Conservation (phyloP, 257 asterid species). For the Solanum etuberosum region DNA sequence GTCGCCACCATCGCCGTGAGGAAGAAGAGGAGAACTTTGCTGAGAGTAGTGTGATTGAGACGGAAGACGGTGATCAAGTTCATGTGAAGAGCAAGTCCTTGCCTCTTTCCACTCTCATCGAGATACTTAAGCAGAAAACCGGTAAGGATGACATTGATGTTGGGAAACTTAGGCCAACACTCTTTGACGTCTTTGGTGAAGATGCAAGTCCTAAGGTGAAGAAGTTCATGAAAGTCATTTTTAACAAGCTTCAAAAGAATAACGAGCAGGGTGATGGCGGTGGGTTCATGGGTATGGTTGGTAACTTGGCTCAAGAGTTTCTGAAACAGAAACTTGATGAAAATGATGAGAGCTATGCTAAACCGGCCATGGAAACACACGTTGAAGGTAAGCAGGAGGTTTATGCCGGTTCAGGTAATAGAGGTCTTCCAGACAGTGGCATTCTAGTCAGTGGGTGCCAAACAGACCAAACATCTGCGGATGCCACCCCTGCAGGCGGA, state of each 20-base stretch:
- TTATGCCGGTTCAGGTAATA: constrained; percentile 51
- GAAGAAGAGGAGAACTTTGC: constrained; percentile 16
- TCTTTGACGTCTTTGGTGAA: constrained; percentile 76
- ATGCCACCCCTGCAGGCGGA: constrained; percentile 63
- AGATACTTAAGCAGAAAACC: constrained; percentile 76
- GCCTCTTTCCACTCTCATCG: constrained; percentile 74
- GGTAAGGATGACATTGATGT: constrained; percentile 91
- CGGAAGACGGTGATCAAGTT: constrained; percentile 12
- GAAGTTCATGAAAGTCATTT: constrained; percentile 84
- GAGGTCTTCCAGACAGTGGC: constrained; percentile 55
- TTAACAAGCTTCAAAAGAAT: constrained; percentile 41
- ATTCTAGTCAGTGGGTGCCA: constrained; percentile 89
- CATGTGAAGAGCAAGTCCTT: constrained; percentile 52
- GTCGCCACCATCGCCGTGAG: constrained; percentile 22
- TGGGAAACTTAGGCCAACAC: constrained; percentile 83
- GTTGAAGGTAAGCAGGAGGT: constrained; percentile 63
- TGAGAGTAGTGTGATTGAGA: constrained; percentile 5
- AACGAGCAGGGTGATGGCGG: constrained; percentile 25
- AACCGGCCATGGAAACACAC: constrained; percentile 63
- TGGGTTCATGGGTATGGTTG: constrained; percentile 71
- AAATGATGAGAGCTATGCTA: constrained; percentile 50
- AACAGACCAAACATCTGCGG: constrained; percentile 78
- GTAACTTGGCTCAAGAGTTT: constrained; percentile 70
- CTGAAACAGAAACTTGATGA: constrained; percentile 74
- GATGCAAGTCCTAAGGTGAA: constrained; percentile 95